phyloP scores from a whole-genome alignment of 148 eudicot genomes.

The Persicaria tinctoria region DNA sequence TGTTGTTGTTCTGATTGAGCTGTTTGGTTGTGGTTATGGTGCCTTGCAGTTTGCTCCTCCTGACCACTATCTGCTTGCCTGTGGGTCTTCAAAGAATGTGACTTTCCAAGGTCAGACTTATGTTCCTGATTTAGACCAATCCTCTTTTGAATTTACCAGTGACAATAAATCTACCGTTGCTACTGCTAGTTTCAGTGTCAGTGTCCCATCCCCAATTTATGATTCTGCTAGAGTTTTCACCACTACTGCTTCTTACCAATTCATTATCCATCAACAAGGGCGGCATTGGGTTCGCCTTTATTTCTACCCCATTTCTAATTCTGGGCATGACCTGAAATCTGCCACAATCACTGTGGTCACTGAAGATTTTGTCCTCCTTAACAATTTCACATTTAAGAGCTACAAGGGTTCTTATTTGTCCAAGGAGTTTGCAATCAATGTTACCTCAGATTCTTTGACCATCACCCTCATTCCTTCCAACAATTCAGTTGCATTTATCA shows the following conservation, averaged over 20 bases:
- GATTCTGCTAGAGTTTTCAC: conserved; percentile 66
- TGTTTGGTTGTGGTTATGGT: conserved; percentile 31
- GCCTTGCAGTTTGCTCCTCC: conserved; percentile 44
- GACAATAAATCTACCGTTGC: conserved; percentile 37
- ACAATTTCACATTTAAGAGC: conserved; percentile 61
- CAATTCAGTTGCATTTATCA: conserved; percentile 77
- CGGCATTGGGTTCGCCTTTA: conserved; percentile 93
- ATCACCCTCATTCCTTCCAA: conserved; percentile 74
- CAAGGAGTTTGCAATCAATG: conserved; percentile 79
- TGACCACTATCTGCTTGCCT: conserved; percentile 70
- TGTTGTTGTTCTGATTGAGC: conserved; percentile 30
- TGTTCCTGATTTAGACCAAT: conserved; percentile 58
- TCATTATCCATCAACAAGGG: conserved; percentile 58
- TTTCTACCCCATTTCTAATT: conserved; percentile 54
- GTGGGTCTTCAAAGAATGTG: conserved; percentile 85
- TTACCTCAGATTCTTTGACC: conserved; percentile 48
- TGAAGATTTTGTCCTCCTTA: conserved; percentile 79
- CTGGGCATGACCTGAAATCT: conserved; percentile 43
- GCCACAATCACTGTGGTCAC: conserved; percentile 68
- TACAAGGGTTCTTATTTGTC: conserved; percentile 59
- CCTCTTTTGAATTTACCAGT: conserved; percentile 44
- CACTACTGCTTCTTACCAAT: conserved; percentile 41
- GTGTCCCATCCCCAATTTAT: conserved; percentile 53
- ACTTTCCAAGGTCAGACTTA: conserved; percentile 63
- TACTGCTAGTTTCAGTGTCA: conserved; percentile 51